These are phyloP conservation scores for Amanita phalloides DNA, from an alignment of 768 basidiomycete genomes.

Conservation along the genomic window DNA sequence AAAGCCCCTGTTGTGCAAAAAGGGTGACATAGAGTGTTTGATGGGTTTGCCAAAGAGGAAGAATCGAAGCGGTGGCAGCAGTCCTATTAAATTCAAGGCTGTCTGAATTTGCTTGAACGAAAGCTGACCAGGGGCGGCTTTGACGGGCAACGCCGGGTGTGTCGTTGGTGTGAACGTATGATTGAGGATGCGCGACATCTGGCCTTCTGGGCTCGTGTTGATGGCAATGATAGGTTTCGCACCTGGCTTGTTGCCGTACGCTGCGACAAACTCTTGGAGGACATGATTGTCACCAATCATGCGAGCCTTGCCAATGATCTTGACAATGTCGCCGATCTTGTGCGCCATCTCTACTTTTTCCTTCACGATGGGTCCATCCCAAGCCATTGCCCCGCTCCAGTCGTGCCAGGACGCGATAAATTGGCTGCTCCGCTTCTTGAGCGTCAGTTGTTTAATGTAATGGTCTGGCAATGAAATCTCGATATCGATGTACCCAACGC, in stretches of 20 bases:
- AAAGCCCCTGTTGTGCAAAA: constrained; percentile 87
- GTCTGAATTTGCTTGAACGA: constrained; percentile 80
- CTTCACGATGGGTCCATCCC: constrained; percentile 58
- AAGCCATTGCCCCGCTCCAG: constrained; percentile 76
- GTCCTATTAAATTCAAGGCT: constrained; percentile 72
- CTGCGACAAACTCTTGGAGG: constrained; percentile 60
- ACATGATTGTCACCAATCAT: constrained; percentile 68
- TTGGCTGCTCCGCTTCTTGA: constrained; percentile 59
- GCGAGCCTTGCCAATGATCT: constrained; percentile 83
- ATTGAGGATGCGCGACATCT: constrained; percentile 86
- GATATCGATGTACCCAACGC: constrained; percentile 89
- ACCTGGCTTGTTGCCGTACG: constrained; percentile 26
- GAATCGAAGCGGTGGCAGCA: constrained; percentile 63
- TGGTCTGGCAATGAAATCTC: constrained; percentile 70
- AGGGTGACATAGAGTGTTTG: constrained; percentile 82
- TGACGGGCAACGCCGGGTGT: constrained; percentile 74
- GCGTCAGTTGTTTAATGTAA: constrained; percentile 44
- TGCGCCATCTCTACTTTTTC: constrained; percentile 61
- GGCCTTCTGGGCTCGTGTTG: constrained; percentile 87
- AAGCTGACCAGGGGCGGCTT: constrained; percentile 91
- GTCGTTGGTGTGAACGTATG: constrained; percentile 82
- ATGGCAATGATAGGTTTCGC: constrained; percentile 86
- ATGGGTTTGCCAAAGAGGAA: constrained; percentile 90
- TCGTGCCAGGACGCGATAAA: constrained; percentile 96
- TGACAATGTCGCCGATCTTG: constrained; percentile 77